Evolutionary conservation across 352 stramenopile genomes (phyloP).

Genomic region (Phytophthora boehmeriae): DNA sequence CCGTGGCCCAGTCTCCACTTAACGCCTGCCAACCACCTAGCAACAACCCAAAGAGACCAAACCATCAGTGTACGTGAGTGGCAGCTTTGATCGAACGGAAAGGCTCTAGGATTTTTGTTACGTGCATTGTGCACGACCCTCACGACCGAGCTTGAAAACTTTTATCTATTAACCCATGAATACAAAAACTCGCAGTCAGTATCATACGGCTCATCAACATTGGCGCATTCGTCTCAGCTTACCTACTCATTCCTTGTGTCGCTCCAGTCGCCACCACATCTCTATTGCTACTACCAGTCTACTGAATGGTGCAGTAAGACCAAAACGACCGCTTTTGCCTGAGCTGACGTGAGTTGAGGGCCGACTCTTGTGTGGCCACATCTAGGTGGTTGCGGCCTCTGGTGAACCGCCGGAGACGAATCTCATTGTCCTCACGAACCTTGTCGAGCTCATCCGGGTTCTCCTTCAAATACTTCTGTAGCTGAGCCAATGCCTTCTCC

Average conservation of each 20-base stretch:
- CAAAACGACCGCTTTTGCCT: conserved; percentile 39
- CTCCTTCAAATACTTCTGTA: conserved; percentile 68
- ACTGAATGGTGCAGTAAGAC: conserved; percentile 61
- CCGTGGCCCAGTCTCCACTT: conserved; percentile 21
- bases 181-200: not conserved
- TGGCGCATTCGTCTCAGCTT: conserved; percentile 2
- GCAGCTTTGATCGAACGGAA: conserved; percentile 14
- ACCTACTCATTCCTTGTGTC: conserved; percentile 16
- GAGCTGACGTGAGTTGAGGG: conserved; percentile 32
- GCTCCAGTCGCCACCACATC: conserved; percentile 2
- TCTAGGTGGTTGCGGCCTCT: conserved; percentile 81
- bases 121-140: conserved; percentile 10
- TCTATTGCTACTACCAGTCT: conserved; percentile 40
- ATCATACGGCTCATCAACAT: not conserved
- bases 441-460: conserved; percentile 78
- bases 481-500: conserved; percentile 69
- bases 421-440: conserved; percentile 84
- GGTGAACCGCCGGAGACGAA: conserved; percentile 79
- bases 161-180: conserved; percentile 3
- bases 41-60: conserved; percentile 12
- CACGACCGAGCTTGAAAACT: conserved; percentile 4
- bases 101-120: conserved; percentile 24
- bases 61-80: conserved; percentile 3
- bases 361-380: conserved; percentile 57
- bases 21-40: conserved; percentile 13